Base-by-base conservation (phyloP, 176 grass and related monocot genomes). In the Urochloa ruziziensis region DNA sequence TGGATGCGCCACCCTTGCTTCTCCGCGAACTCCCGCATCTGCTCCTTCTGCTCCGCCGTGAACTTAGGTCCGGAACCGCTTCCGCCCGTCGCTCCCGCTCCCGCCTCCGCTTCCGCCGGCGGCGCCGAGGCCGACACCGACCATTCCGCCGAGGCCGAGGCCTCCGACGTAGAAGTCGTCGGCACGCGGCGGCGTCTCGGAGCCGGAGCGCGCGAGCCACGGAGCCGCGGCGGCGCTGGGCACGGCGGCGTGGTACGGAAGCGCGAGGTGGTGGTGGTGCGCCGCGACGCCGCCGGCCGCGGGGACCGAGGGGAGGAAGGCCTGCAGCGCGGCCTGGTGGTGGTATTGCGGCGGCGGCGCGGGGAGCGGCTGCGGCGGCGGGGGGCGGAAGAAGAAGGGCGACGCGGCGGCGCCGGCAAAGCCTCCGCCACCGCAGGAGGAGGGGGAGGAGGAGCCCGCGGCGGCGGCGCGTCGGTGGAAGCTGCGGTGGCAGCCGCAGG, bases 31-130 rank as follows among this genome's bases (percentile, higher is more conserved):
- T 79, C 81, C 19, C 89, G 90, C 95, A 98, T 98, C 89, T 74
- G 82, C 75, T 88, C 92, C 90, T 98, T 98, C 86, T 98, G 95
- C 84, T 93, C 95, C 4, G 88, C 69, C 0, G 90, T 94, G 84
- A 94, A 98, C 91, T 93, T 98, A n/a, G 61, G 92, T 94, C 24
- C 92, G 46, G 90, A 87, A 89, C 82, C 90, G 85, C 87, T 98
- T 94, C 79, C 90, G 47, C 51, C 69, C 80, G 36, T 70, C 60
- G 70, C 34, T 44, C 4, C 83, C 86, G 35, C 83, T 48, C 79
- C 70, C 83, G 1, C 67, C 61, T 2, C 83, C 48, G 25, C 88
- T 77, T 75, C 83, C 5, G 21, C 69, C 77, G 37, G n/a, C n/a
- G n/a, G n/a, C n/a, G n/a, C n/a, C n/a, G n/a, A n/a, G n/a, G n/a